Evolutionary conservation across 2,329 filamentous ascomycete genomes (phyloP), one percentile per base, ranked within the genome.

Genomic region (Cladosporium colombiae): DNA sequence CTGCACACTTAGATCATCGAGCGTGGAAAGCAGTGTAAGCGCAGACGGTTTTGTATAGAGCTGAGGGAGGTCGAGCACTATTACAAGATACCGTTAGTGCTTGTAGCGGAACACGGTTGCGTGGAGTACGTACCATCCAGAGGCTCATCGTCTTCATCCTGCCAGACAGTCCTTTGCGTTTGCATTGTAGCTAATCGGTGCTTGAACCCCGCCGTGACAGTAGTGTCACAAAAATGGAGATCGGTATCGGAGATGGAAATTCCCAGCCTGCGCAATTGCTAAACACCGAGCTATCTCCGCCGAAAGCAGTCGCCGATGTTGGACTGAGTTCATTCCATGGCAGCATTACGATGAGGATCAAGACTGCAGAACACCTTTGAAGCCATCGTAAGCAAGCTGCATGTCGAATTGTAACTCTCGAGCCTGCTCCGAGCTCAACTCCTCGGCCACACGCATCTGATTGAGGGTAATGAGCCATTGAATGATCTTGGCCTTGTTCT

Each of bases 391-490:
- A 49, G 94, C 94, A 74, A 92, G 89, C 75, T 97, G 92, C 74
- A 98, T 96, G 77, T 98, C 94, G 77, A 97, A 88, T 71, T 95
- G 91, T 71, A 98, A 81, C 78, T 99, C 93, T 65, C 94, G 84
- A 6, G 91, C 91, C 79, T 97, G 92, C 66, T 94, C 89, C 73
- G 96, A 91, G 71, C 86, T 89, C 71, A 99, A 79, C 77, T 97
- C 93, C 74, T 98, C 93, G 1, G 92, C 93, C 10, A 93, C 95
- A 75, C 92, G 92, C 95, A 99, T 98, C 80, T 97, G 93, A 76
- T 99, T 99, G 69, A 99, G 83, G 7, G 92, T 91, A 73, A 99
- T 99, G 70, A 99, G 84, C 95, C 95, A 99, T 78, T 97, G 93
- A 65, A 99, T 93, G 72, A 99, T 98, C 84, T 98, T 98, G 72